A percentile compares a stretch with the other conserved stretches of the same genome.
Evolutionary conservation across 805 yeast genomes (phyloP).

Genomic region (Kregervanrija pseudodelftensis): DNA sequence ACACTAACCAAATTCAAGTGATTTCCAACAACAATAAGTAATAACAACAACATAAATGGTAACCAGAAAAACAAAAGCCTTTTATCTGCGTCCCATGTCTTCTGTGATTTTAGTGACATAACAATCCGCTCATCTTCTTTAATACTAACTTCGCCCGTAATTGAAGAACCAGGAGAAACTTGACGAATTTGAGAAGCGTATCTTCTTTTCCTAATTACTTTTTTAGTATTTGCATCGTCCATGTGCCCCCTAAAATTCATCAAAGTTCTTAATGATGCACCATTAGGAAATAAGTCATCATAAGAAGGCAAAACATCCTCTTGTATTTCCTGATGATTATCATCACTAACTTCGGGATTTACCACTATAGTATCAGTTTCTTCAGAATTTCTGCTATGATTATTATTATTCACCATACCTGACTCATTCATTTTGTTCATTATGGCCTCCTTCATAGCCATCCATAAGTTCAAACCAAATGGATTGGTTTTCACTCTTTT

Average conservation of each 20-base stretch:
- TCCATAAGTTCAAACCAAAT: slow-evolving; percentile 24
- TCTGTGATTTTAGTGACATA: slow-evolving; percentile 27
- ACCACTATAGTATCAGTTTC: neutral
- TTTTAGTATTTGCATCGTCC: slow-evolving; percentile 7
- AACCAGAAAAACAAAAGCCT: slow-evolving; percentile 89
- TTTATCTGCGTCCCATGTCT: slow-evolving; percentile 60
- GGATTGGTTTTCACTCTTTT: slow-evolving; percentile 8
- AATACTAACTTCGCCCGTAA: neutral
- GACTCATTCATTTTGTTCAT: slow-evolving; percentile 11
- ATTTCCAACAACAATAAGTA: slow-evolving; percentile 32
- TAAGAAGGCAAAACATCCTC: slow-evolving; percentile 58
- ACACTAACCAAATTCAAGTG: slow-evolving; percentile 20
- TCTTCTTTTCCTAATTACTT: slow-evolving; percentile 2
- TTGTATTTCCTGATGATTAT: slow-evolving; percentile 22
- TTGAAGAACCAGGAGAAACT: neutral
- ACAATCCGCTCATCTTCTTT: neutral
- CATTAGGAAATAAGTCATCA: slow-evolving; percentile 67
- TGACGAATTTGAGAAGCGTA: neutral
- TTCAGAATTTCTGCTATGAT: neutral
- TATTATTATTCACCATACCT: slow-evolving; percentile 1
- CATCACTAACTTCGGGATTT: neutral
- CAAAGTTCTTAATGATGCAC: slow-evolving; percentile 23
- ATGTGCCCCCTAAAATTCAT: slow-evolving; percentile 22
- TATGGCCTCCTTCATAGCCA: slow-evolving; percentile 24
- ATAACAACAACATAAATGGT: slow-evolving; percentile 58